These are phyloP conservation scores for Papilionanthe hybrid DNA, from an alignment of 116 monocot genomes.

Conservation along the genomic window DNA sequence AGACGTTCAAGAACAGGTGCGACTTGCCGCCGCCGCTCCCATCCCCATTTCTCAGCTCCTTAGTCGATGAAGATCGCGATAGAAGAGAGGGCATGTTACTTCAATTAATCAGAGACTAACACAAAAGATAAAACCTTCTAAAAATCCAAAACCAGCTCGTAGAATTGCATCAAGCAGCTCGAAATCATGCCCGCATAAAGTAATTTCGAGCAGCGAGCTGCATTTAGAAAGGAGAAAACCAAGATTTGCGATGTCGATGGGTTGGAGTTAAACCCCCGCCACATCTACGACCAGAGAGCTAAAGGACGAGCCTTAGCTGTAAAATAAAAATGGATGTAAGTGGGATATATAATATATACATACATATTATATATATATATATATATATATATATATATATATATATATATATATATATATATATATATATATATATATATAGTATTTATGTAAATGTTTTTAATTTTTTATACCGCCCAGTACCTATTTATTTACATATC, in stretches of 20 bases:
- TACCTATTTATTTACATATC: too few relatives aligned
- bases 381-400: too few relatives aligned
- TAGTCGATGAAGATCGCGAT: constrained; percentile 3
- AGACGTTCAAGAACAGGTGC: constrained; percentile 23
- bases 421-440: too few relatives aligned
- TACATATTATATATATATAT: too few relatives aligned
- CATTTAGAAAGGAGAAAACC: background rate
- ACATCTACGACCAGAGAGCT: background rate
- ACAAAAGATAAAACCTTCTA: background rate
- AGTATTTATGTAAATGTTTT: too few relatives aligned
- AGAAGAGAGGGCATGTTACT: constrained; percentile 10
- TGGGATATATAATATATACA: too few relatives aligned
- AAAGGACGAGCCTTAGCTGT: background rate
- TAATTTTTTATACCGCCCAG: too few relatives aligned
- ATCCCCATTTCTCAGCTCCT: constrained; percentile 3
- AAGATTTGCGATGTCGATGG: background rate
- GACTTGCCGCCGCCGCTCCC: background rate
- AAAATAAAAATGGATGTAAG: too few relatives aligned
- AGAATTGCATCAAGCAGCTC: background rate
- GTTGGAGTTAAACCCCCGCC: background rate
- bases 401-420: too few relatives aligned
- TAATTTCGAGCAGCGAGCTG: background rate
- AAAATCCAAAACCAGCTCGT: background rate
- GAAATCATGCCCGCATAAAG: background rate
- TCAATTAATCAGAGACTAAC: background rate